phyloP scores from a whole-genome alignment of 2,329 filamentous ascomycete genomes.

The Alternaria gaisen region DNA sequence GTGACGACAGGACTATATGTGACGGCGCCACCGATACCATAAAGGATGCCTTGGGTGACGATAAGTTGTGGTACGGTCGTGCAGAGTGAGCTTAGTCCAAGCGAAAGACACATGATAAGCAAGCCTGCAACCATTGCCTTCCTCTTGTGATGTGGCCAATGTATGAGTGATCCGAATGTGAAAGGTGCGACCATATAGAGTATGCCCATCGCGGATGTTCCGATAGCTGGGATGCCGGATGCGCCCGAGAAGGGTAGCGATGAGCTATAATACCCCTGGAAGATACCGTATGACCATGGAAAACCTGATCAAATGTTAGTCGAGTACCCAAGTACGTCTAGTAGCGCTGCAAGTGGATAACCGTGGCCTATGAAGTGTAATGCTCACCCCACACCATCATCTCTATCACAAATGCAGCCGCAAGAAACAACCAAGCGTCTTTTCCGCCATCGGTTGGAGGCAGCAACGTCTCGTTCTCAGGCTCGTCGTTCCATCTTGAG shows the following conservation, averaged over 20 bases:
- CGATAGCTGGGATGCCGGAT: conserved; percentile 67
- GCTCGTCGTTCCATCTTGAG: conserved; percentile 10
- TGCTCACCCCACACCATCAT: conserved; percentile 58
- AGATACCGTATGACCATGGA: conserved; percentile 73
- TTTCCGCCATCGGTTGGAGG: conserved; percentile 60
- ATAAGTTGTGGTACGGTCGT: conserved; percentile 64
- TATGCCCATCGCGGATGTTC: conserved; percentile 67
- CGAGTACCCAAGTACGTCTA: background rate
- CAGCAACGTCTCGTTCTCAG: conserved; percentile 36
- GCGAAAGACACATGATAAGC: conserved; percentile 45
- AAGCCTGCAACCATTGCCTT: conserved; percentile 46
- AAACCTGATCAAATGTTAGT: conserved; percentile 61
- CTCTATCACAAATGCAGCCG: conserved; percentile 61
- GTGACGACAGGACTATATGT: conserved; percentile 65
- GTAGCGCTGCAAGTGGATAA: background rate
- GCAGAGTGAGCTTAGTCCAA: conserved; percentile 60
- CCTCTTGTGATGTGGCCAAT: conserved; percentile 45
- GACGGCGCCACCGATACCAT: conserved; percentile 65
- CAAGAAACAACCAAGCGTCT: conserved; percentile 62
- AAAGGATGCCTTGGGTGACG: conserved; percentile 68
- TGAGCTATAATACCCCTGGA: conserved; percentile 73
- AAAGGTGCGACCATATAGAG: conserved; percentile 57
- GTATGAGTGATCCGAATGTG: conserved; percentile 47
- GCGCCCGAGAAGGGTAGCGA: conserved; percentile 65
- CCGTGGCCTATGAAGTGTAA: background rate